phyloP scores from a whole-genome alignment of 2,329 filamentous ascomycete genomes.

The Aspergillus luchuensis region DNA sequence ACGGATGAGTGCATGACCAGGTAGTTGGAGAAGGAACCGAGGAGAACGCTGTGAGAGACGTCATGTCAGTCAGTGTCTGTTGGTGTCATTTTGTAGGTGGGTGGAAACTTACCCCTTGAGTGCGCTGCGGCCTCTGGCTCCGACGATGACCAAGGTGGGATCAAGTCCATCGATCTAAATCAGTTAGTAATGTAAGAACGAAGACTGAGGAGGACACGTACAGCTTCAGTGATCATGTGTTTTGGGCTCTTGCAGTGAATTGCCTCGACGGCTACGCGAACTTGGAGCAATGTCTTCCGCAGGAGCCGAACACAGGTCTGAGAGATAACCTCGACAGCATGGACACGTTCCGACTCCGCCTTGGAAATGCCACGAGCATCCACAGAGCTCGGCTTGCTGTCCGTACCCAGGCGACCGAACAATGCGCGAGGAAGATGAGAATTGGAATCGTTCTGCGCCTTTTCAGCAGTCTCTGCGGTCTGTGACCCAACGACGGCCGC shows the following conservation, averaged over 20 bases:
- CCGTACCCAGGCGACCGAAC: slow-evolving; percentile 38
- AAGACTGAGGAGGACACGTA: slow-evolving; percentile 40
- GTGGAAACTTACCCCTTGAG: slow-evolving; percentile 76
- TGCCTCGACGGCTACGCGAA: slow-evolving; percentile 91
- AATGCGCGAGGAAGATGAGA: slow-evolving; percentile 34
- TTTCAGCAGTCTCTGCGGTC: slow-evolving; percentile 58
- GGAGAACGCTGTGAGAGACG: slow-evolving; percentile 68
- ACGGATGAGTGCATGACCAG: slow-evolving; percentile 95
- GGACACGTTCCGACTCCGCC: slow-evolving; percentile 75
- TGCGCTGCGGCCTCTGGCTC: slow-evolving; percentile 85
- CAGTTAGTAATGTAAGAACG: not conserved
- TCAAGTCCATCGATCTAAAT: slow-evolving; percentile 78
- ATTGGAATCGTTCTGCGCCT: slow-evolving; percentile 37
- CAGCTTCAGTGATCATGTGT: slow-evolving; percentile 91
- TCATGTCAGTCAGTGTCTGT: not conserved
- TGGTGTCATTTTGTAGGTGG: not conserved
- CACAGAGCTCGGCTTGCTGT: slow-evolving; percentile 48
- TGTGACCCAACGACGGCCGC: slow-evolving; percentile 65
- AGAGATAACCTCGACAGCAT: slow-evolving; percentile 81
- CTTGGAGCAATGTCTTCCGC: slow-evolving; percentile 87
- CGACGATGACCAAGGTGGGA: slow-evolving; percentile 89
- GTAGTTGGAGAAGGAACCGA: slow-evolving; percentile 97
- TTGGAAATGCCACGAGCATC: slow-evolving; percentile 57
- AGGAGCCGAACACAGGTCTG: slow-evolving; percentile 81
- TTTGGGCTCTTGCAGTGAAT: slow-evolving; percentile 98